Conservation (phyloP, 1,139 yeast genomes). For the Candida glucosophila region DNA sequence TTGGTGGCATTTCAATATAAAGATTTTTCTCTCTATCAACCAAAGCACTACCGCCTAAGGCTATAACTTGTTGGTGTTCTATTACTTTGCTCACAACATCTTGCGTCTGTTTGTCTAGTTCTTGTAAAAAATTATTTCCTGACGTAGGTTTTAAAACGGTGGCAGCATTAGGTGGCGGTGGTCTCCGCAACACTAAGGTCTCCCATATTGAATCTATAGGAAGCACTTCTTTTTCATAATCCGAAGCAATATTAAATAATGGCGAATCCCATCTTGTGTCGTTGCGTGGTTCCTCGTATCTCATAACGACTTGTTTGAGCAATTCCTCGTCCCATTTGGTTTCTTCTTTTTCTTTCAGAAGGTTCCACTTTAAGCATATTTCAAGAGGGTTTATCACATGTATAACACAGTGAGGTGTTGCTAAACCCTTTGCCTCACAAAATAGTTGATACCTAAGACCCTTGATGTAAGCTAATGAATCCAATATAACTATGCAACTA, state of each 20-base stretch:
- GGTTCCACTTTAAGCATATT: constrained; percentile 58
- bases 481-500: constrained; percentile 69
- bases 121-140: constrained; percentile 67
- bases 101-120: constrained; percentile 67
- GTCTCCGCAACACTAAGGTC: constrained; percentile 51
- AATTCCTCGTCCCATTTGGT: constrained; percentile 62
- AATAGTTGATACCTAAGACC: constrained; percentile 91
- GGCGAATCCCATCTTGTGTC: constrained; percentile 94
- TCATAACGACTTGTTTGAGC: constrained; percentile 61
- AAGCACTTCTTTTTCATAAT: constrained; percentile 39
- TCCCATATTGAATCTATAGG: constrained; percentile 71
- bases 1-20: constrained; percentile 55
- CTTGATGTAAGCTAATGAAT: constrained; percentile 82
- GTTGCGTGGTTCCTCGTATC: constrained; percentile 91
- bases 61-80: constrained; percentile 51
- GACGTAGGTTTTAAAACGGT: constrained; percentile 67
- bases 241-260: constrained; percentile 58
- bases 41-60: constrained; percentile 44
- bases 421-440: constrained; percentile 83
- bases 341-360: constrained; percentile 5
- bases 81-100: constrained; percentile 49
- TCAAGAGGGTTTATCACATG: constrained; percentile 67
- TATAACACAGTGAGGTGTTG: constrained; percentile 77
- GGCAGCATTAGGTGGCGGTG: constrained; percentile 71
- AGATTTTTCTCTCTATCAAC: constrained; percentile 28